Conservation (phyloP, 495 filamentous ascomycete genomes). For the Saxophila tyrrhenica region DNA sequence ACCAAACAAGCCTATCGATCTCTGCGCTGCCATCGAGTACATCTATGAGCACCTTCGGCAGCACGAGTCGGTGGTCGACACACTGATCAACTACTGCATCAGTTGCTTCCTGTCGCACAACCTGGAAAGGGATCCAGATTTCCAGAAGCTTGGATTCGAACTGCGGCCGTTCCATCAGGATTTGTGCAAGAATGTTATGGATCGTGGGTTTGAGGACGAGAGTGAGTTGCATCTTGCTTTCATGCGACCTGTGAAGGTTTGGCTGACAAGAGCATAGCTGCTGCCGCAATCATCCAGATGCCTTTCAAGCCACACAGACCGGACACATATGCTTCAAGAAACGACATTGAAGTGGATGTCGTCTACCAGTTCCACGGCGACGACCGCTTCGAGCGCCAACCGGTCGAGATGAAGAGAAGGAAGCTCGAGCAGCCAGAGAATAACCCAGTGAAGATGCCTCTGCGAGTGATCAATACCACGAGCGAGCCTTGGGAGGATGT, state of each 20-base stretch:
- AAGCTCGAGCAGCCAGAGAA: not conserved
- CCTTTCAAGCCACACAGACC: slow-evolving; percentile 4
- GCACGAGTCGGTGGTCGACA: slow-evolving; percentile 19
- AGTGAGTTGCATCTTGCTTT: slow-evolving; percentile 15
- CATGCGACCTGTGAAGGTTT: not conserved
- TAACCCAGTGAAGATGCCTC: not conserved
- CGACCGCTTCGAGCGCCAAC: not conserved
- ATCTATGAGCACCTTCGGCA: slow-evolving; percentile 21
- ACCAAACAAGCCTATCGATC: slow-evolving; percentile 18
- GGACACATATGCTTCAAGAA: slow-evolving; percentile 8
- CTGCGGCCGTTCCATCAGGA: slow-evolving; percentile 23
- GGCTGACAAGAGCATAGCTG: slow-evolving; percentile 3
- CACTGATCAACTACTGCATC: slow-evolving; percentile 27
- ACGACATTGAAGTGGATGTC: slow-evolving; percentile 2
- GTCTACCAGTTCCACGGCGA: slow-evolving; percentile 5
- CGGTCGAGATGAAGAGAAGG: not conserved
- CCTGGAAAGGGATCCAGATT: slow-evolving; percentile 18
- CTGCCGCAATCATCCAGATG: slow-evolving; percentile 17
- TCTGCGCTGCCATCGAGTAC: slow-evolving; percentile 25
- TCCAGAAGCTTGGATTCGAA: slow-evolving; percentile 19
- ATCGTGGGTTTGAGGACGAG: slow-evolving; percentile 23
- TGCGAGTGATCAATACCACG: no score
- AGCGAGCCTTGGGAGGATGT: no score
- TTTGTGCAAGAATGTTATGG: slow-evolving; percentile 20
- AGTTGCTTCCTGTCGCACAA: slow-evolving; percentile 22